phyloP scores from a whole-genome alignment of 331 rosid species.

The Arachis monticola region DNA sequence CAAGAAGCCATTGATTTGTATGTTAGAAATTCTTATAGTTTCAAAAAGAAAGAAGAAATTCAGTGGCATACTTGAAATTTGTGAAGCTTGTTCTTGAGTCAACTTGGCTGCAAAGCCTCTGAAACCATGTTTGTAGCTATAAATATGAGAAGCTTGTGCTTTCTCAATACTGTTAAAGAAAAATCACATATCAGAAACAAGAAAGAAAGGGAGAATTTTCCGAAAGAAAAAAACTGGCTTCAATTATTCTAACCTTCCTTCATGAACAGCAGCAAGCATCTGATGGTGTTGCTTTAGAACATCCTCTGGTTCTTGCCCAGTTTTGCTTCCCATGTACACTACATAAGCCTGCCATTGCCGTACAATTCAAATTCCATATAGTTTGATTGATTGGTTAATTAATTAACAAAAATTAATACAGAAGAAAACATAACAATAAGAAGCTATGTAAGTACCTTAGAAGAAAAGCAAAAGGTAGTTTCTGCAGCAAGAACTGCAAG shows the following conservation, averaged over 20 bases:
- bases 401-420: conserved; percentile 27
- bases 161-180: conserved; percentile 60
- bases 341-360: conserved; percentile 71
- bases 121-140: conserved; percentile 77
- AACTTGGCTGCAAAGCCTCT: conserved; percentile 83
- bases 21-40: not conserved
- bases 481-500: conserved; percentile 54
- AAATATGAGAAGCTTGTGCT: conserved; percentile 67
- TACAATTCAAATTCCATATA: conserved; percentile 36
- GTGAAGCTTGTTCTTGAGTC: conserved; percentile 64
- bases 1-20: conserved; percentile 10
- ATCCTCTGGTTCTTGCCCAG: conserved; percentile 61
- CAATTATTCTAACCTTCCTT: conserved; percentile 57
- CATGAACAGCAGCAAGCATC: conserved; percentile 70
- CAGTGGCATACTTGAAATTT: conserved; percentile 60
- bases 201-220: not conserved
- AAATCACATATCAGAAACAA: conserved; percentile 11
- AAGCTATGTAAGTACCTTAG: conserved; percentile 51
- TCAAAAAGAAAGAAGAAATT: not conserved
- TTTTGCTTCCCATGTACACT: conserved; percentile 84
- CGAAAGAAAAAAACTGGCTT: not conserved
- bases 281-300: conserved; percentile 66
- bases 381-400: not conserved
- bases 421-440: not conserved
- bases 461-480: conserved; percentile 49